These are phyloP conservation scores for Monosporascus sp. DNA, from an alignment of 2,329 filamentous ascomycete genomes.

Conservation along the genomic window DNA sequence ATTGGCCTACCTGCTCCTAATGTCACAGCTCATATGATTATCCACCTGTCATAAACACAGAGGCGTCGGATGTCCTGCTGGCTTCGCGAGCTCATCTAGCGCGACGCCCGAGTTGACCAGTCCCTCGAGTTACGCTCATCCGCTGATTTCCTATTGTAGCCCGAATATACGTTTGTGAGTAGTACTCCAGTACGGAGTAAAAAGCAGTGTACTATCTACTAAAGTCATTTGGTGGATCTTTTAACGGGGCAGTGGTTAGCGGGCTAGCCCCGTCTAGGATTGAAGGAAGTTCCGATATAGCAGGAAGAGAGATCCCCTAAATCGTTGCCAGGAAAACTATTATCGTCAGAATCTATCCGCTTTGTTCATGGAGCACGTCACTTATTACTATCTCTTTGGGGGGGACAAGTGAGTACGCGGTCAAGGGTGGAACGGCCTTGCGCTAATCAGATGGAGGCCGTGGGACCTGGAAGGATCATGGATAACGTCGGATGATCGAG, in stretches of 20 bases:
- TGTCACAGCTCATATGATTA: neutral
- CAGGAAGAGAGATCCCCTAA: neutral
- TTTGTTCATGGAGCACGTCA: neutral
- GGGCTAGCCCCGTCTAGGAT: too few species aligned
- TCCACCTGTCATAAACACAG: too few species aligned
- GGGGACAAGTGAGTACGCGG: constrained; percentile 32
- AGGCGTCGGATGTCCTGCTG: too few species aligned
- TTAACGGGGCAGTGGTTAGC: neutral
- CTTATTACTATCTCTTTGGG: constrained; percentile 32
- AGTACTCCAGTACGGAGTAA: too few species aligned
- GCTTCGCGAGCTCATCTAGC: too few species aligned
- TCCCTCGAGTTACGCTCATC: too few species aligned
- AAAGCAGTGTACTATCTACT: neutral
- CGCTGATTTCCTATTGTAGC: too few species aligned
- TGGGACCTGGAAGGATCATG: constrained; percentile 55
- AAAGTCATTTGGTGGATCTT: neutral
- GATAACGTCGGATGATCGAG: constrained; percentile 68
- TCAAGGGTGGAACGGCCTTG: neutral
- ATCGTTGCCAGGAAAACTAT: neutral
- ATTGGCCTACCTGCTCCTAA: neutral
- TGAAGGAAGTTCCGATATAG: too few species aligned
- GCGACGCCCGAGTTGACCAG: too few species aligned
- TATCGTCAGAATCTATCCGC: neutral
- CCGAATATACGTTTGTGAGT: too few species aligned
- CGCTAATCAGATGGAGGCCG: constrained; percentile 26